Evolutionary conservation across 345 rosid genomes (phyloP).

Genomic region (Linum trigynum): DNA sequence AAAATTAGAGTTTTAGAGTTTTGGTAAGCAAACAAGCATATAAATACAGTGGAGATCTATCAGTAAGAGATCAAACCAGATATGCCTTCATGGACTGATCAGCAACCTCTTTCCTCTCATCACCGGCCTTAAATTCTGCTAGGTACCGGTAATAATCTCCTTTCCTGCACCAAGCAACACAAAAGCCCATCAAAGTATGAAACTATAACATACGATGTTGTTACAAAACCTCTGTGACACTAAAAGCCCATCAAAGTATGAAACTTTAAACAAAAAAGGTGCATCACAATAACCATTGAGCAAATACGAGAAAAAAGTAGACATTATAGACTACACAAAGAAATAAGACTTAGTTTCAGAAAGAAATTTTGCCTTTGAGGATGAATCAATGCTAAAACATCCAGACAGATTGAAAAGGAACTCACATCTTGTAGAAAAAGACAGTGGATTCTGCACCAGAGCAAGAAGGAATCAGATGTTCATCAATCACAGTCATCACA

Average conservation of each 20-base stretch:
- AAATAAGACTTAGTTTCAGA: too few relatives aligned
- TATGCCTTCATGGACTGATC: constrained; percentile 62
- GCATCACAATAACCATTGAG: too few relatives aligned
- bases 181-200: background rate
- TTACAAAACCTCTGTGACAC: background rate
- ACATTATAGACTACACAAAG: too few relatives aligned
- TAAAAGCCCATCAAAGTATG: constrained; percentile 10
- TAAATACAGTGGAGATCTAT: background rate
- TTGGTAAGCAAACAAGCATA: background rate
- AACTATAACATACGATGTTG: too few relatives aligned
- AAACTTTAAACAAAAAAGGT: constrained; percentile 3
- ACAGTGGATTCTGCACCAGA: constrained; percentile 50
- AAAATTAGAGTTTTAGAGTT: background rate
- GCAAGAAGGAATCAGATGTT: constrained; percentile 58
- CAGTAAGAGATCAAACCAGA: constrained; percentile 29
- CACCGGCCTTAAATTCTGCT: constrained; percentile 46
- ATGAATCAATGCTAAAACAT: background rate
- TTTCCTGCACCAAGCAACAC: constrained; percentile 35
- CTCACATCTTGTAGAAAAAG: constrained; percentile 58
- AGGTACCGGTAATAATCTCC: constrained; percentile 63
- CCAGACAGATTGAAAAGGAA: background rate
- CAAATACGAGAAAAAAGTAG: background rate
- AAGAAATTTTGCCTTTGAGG: too few relatives aligned
- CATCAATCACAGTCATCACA: constrained; percentile 52
- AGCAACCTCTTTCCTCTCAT: constrained; percentile 49